These are phyloP conservation scores for Fonsecaea multimorphosa DNA, from an alignment of 2,329 filamentous ascomycete genomes.

Conservation along the genomic window DNA sequence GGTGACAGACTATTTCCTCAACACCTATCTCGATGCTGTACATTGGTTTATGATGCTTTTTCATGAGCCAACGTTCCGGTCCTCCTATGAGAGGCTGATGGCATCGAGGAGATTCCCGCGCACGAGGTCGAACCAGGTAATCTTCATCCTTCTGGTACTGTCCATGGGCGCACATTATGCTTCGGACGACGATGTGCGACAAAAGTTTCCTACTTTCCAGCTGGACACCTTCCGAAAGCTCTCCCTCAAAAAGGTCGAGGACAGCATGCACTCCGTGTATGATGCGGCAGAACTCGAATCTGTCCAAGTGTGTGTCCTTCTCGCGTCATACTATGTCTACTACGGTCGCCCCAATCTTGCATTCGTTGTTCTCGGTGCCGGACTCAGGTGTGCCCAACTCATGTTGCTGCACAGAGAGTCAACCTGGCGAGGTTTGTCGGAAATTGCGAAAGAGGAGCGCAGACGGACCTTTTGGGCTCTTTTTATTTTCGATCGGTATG, in stretches of 20 bases:
- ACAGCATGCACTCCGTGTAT: constrained; percentile 50
- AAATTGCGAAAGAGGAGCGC: constrained; percentile 31
- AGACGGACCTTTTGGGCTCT: constrained; percentile 30
- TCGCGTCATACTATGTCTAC: constrained; percentile 31
- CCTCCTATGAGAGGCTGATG: constrained; percentile 43
- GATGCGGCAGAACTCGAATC: constrained; percentile 45
- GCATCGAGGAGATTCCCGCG: constrained; percentile 45
- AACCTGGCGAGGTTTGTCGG: constrained; percentile 26
- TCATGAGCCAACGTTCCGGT: constrained; percentile 52
- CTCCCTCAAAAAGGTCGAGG: constrained; percentile 42
- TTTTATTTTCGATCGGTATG: constrained; percentile 31
- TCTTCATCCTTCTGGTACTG: constrained; percentile 48
- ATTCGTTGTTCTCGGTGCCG: constrained; percentile 29
- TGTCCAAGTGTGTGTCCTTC: constrained; percentile 30
- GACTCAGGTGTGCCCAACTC: constrained; percentile 26
- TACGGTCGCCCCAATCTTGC: constrained; percentile 29
- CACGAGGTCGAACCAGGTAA: constrained; percentile 47
- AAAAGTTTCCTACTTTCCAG: constrained; percentile 36
- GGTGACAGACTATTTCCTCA: constrained; percentile 45
- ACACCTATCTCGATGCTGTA: constrained; percentile 51
- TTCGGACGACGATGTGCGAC: constrained; percentile 32
- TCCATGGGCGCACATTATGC: constrained; percentile 51
- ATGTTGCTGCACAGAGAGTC: constrained; percentile 31
- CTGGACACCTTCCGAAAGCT: constrained; percentile 26
- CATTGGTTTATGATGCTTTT: constrained; percentile 56